Base-by-base conservation (phyloP, 805 yeast genomes). In the Yamadazyma paraphyllophila region DNA sequence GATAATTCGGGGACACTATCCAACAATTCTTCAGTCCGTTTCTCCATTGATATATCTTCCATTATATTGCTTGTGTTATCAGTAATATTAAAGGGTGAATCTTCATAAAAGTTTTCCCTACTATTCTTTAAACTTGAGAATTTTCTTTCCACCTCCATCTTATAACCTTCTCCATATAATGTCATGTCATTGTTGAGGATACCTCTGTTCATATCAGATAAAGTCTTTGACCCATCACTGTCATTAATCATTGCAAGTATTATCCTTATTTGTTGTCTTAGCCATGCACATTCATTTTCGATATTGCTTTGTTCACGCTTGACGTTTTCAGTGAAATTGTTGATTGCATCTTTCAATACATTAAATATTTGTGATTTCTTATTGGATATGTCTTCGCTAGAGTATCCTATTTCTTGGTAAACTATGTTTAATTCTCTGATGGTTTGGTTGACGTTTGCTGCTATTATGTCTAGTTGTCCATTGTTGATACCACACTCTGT, bases 391-490 rank as follows among this genome's bases (percentile, higher is more conserved):
- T 80, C 83, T 7, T 59, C 55, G n/a, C 68, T 58, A 1, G 82
- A 69, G 55, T 76, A 80, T 1, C 87, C 87, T 34, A 81, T 81
- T 46, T 71, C 74, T 39, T 66, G 65, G 56, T 80, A 80, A 8
- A 79, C 70, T 4, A 56, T 54, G 41, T 74, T 70, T n/a, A 81
- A 58, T 42, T 76, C 73, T 51, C 49, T 52, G 13, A 71, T 61
- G 7, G 75, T 65, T n/a, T 53, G 51, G 44, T 63, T 62, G n/a
- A 71, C 69, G 30, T 67, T 62, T 20, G 57, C 46, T 3, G 67
- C 61, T 13, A 71, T 66, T 17, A 55, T 44, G 33, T 68, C 70
- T 38, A 69, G 59, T 24, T 51, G 55, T 36, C 42, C 44, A 11
- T 31, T 43, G 29, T 50, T 47, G 16, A 33, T 39, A 15, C 40